Evolutionary conservation across 306 rosid genomes (phyloP), one percentile per base, ranked within the genome.

Genomic region (Dryas drummondii): DNA sequence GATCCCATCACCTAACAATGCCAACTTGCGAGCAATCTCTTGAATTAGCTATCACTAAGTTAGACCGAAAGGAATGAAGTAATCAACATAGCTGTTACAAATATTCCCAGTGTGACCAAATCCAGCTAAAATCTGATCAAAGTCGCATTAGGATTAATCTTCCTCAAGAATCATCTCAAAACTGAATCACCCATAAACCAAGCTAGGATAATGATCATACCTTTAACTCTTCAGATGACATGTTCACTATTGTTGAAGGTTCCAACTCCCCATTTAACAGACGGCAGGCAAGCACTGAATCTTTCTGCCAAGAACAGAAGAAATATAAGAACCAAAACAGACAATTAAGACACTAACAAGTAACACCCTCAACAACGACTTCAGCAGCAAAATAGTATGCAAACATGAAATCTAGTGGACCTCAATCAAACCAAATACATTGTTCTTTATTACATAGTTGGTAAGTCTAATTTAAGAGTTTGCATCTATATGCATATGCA

Each of bases 221-320:
- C 99, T 89, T 96, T 70, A 96, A 80, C 81, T 96, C 99, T 70
- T n/a, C 85, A 61, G 98, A 93, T 68, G 98, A 82, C 99, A 96
- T 96, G 68, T 78, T 96, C 72, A 92, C 64, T 64, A 92, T 85
- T 83, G 87, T 92, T 47, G 88, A 79, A 16, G 99, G 96, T 72
- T 92, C 92, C 91, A 96, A 65, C 79, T 90, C 99, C 79, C 92
- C 93, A 70, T 83, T 90, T 52, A 96, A 80, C 15, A 96, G 84
- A 19, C 93, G 90, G 19, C 83, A 79, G 69, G 93, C 96, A 73
- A 94, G 82, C 57, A 88, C 48, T 40, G 76, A 87, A 80, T 82
- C 86, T 47, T 74, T 86, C 97, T 94, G 93, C 70, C 13, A 82
- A 76, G 76, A 76, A 44, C 72, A 47, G 5, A 75, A 68, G 3